phyloP scores from a whole-genome alignment of 257 asterid species.

The Salvia hispanica region DNA sequence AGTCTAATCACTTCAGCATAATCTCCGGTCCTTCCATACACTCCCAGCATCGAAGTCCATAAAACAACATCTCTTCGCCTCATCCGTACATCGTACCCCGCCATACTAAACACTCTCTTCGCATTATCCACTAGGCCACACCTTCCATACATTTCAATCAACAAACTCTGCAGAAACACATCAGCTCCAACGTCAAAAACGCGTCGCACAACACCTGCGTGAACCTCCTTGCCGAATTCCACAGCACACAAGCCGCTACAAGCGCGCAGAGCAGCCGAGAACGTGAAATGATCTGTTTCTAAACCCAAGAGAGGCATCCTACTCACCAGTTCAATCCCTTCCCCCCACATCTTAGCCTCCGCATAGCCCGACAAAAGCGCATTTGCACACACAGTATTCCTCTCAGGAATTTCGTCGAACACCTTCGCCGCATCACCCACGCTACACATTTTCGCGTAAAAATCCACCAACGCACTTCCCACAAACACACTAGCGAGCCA shows the following conservation, averaged over 20 bases:
- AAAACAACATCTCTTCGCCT: conserved; percentile 59
- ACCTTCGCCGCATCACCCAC: conserved; percentile 49
- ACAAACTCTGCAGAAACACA: conserved; percentile 66
- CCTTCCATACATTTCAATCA: conserved; percentile 88
- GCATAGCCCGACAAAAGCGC: conserved; percentile 74
- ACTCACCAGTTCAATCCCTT: conserved; percentile 47
- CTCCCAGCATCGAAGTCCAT: conserved; percentile 88
- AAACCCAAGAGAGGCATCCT: conserved; percentile 48
- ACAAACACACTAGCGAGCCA: conserved; percentile 76
- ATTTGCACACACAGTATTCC: conserved; percentile 64
- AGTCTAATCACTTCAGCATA: conserved; percentile 52
- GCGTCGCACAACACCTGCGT: conserved; percentile 49
- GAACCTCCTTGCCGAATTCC: conserved; percentile 69
- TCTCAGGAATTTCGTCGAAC: conserved; percentile 88
- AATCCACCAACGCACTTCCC: conserved; percentile 69
- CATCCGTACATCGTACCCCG: conserved; percentile 42
- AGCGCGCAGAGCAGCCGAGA: conserved; percentile 64
- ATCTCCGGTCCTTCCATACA: conserved; percentile 64
- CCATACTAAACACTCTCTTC: conserved; percentile 52
- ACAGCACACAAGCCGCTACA: conserved; percentile 59
- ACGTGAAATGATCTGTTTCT: conserved; percentile 55
- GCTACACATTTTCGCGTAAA: conserved; percentile 43
- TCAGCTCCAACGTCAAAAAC: conserved; percentile 45
- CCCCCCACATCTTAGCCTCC: conserved; percentile 71
- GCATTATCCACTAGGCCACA: conserved; percentile 68